A percentile compares a stretch with the other conserved stretches of the same genome.
Conservation (phyloP, 2,329 filamentous ascomycete genomes). For the Elsinoe batatas region DNA sequence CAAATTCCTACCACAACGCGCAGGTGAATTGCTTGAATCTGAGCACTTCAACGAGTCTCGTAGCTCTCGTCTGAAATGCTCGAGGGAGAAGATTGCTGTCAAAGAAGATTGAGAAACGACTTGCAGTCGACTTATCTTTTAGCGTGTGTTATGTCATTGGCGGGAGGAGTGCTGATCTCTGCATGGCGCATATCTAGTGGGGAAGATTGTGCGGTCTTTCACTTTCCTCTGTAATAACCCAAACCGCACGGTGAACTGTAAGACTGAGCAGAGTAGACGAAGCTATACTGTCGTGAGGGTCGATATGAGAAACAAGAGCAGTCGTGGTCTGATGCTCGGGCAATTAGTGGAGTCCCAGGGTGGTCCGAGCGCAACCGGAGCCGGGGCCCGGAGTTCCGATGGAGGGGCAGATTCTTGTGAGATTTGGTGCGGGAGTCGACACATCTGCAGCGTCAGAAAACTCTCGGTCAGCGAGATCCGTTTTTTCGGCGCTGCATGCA, state of each 20-base stretch:
- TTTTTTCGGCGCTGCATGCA: neutral
- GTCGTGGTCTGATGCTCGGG: neutral
- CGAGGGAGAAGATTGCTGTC: neutral
- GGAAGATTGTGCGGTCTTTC: too few species aligned
- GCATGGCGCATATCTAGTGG: too few species aligned
- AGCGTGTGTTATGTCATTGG: slow-evolving; percentile 9
- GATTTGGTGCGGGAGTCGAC: neutral
- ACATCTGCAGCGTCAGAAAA: neutral
- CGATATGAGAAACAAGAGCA: neutral
- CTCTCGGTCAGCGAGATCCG: slow-evolving; percentile 1
- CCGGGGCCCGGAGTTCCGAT: too few species aligned
- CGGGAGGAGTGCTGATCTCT: slow-evolving; percentile 4
- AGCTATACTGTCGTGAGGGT: too few species aligned
- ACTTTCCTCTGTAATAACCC: too few species aligned
- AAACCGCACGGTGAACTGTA: neutral
- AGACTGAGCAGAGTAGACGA: too few species aligned
- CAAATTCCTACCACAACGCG: too few species aligned
- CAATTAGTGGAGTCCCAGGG: neutral
- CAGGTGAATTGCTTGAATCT: too few species aligned
- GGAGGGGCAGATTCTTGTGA: neutral
- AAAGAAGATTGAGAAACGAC: neutral
- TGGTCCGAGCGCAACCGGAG: too few species aligned
- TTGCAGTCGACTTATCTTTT: slow-evolving; percentile 8
- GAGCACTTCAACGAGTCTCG: too few species aligned
- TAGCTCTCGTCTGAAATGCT: too few species aligned